These are phyloP conservation scores for Adansonia rubrostipa DNA, from an alignment of 441 rosid genomes.

Conservation along the genomic window DNA sequence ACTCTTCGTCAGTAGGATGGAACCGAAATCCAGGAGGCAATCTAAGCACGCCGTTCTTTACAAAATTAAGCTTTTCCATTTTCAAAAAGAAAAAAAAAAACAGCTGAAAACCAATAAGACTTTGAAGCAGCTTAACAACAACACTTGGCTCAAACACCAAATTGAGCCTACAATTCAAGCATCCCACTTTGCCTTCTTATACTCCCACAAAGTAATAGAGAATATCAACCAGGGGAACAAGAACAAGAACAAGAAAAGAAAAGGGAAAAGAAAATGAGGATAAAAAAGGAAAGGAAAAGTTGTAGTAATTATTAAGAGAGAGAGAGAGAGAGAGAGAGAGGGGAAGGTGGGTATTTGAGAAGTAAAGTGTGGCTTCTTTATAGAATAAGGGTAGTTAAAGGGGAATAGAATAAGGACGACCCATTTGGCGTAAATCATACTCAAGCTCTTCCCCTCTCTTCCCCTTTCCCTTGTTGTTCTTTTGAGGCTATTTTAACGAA, in stretches of 20 bases:
- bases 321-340: background rate
- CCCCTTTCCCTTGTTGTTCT: background rate
- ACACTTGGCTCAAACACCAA: slow-evolving; percentile 24
- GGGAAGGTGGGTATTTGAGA: slow-evolving; percentile 31
- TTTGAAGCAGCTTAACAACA: background rate
- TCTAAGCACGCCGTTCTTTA: slow-evolving; percentile 78
- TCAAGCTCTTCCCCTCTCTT: slow-evolving; percentile 50
- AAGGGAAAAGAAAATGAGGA: background rate
- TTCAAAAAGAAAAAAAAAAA: background rate
- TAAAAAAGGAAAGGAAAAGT: slow-evolving; percentile 1
- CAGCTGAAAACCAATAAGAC: slow-evolving; percentile 5
- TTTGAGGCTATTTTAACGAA: slow-evolving; percentile 49
- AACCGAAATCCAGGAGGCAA: slow-evolving; percentile 95
- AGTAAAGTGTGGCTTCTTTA: slow-evolving; percentile 47
- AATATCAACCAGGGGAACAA: slow-evolving; percentile 6
- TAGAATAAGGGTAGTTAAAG: slow-evolving; percentile 46
- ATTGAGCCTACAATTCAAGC: slow-evolving; percentile 23
- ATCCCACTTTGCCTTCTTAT: slow-evolving; percentile 20
- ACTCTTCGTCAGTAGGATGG: slow-evolving; percentile 96
- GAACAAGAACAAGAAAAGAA: slow-evolving; percentile 1
- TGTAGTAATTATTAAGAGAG: background rate
- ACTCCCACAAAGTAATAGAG: slow-evolving; percentile 27
- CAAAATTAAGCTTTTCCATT: slow-evolving; percentile 83
- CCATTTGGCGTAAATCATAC: slow-evolving; percentile 83
- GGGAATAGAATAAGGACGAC: slow-evolving; percentile 54